Conservation (phyloP, 1,139 yeast genomes). For the Geotrichum australiense region DNA sequence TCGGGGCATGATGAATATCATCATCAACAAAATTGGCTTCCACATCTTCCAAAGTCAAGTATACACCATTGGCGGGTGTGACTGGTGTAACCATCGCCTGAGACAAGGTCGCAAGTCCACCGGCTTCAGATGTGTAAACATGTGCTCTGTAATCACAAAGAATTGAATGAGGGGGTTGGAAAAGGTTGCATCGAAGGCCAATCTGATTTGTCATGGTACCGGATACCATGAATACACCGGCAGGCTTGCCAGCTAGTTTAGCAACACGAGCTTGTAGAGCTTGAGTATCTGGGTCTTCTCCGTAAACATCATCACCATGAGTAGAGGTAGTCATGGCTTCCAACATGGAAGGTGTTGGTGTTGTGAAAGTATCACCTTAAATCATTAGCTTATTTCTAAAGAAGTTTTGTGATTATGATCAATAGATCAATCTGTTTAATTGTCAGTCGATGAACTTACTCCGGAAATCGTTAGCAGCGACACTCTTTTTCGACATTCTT, state of each 20-base stretch:
- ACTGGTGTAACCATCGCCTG: conserved; percentile 92
- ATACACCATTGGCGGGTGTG: conserved; percentile 62
- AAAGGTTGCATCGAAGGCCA: conserved; percentile 67
- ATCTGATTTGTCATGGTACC: conserved; percentile 92
- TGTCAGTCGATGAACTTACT: conserved; percentile 18
- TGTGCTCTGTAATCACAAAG: conserved; percentile 84
- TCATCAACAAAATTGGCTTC: conserved; percentile 57
- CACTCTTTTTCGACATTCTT: conserved; percentile 6
- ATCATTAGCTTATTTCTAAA: neutral
- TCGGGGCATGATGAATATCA: conserved; percentile 86
- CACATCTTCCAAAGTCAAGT: conserved; percentile 76
- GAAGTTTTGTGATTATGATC: neutral
- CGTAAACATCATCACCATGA: conserved; percentile 82
- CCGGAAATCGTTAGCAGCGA: conserved; percentile 26
- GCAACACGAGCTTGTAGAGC: conserved; percentile 62
- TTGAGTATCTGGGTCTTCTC: conserved; percentile 68
- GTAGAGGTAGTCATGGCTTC: conserved; percentile 54
- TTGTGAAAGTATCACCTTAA: conserved; percentile 79
- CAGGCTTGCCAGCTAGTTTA: conserved; percentile 68
- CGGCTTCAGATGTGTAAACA: conserved; percentile 79
- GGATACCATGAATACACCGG: conserved; percentile 77
- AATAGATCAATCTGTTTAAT: neutral
- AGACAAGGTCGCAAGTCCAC: conserved; percentile 80
- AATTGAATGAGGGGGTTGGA: conserved; percentile 81
- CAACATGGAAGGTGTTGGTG: conserved; percentile 75